Evolutionary conservation across 169 alveolate genomes (phyloP).

Genomic region (Cryptosporidium ubiquitum): DNA sequence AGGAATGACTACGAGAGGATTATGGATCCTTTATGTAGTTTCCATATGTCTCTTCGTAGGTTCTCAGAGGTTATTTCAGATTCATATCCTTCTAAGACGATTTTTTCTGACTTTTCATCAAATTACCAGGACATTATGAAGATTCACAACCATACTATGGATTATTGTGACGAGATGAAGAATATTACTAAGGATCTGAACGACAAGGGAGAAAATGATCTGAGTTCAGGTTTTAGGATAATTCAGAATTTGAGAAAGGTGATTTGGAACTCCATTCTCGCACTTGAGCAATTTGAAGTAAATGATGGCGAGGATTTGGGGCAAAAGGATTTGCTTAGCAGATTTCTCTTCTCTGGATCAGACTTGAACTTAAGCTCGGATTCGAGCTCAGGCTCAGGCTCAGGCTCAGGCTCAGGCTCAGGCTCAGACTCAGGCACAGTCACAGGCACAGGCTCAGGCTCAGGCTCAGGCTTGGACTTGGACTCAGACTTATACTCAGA

Average conservation of each 20-base stretch:
- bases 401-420: too few species aligned
- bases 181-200: background rate
- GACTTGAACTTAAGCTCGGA: too few species aligned
- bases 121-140: constrained; percentile 10
- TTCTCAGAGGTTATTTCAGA: background rate
- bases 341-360: constrained; percentile 20
- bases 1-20: constrained; percentile 24
- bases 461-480: too few species aligned
- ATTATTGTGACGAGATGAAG: background rate
- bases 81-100: constrained; percentile 11
- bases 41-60: background rate
- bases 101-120: background rate
- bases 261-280: constrained; percentile 31
- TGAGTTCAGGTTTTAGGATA: background rate
- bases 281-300: background rate
- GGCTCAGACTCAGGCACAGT: too few species aligned
- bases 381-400: too few species aligned
- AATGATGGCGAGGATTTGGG: background rate
- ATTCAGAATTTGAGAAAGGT: background rate
- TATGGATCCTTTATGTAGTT: background rate
- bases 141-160: constrained; percentile 7
- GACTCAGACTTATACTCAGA: too few species aligned
- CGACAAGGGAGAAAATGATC: background rate
- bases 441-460: too few species aligned
- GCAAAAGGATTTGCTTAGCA: background rate